Evolutionary conservation across 2,329 filamentous ascomycete species (phyloP).

Genomic region (Coccinonectria pachysandricola): DNA sequence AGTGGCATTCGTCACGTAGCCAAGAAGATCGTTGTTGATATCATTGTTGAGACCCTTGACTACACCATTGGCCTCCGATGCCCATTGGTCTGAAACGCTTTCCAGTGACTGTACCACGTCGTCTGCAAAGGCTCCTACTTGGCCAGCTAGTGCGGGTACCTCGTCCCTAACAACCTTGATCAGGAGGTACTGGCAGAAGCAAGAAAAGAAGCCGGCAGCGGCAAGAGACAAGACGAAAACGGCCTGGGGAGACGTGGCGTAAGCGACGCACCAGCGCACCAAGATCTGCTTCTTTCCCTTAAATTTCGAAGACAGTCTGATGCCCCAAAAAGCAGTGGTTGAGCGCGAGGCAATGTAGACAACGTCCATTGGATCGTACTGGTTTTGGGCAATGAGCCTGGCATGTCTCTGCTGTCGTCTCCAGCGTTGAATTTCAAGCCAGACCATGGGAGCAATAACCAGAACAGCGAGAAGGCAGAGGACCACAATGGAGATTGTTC

Average conservation of each 20-base stretch:
- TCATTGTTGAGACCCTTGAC: slow-evolving; percentile 61
- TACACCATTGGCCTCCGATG: slow-evolving; percentile 62
- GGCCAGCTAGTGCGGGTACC: slow-evolving; percentile 60
- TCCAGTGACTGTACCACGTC: slow-evolving; percentile 65
- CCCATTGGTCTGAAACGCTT: slow-evolving; percentile 67
- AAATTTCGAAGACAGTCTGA: slow-evolving; percentile 58
- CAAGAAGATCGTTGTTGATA: slow-evolving; percentile 77
- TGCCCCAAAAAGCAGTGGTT: slow-evolving; percentile 59
- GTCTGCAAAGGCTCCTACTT: slow-evolving; percentile 72
- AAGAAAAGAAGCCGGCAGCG: slow-evolving; percentile 70
- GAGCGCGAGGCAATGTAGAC: slow-evolving; percentile 81
- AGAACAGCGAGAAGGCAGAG: slow-evolving; percentile 61
- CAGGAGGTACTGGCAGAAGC: slow-evolving; percentile 73
- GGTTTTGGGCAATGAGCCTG: slow-evolving; percentile 51
- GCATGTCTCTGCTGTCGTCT: slow-evolving; percentile 61
- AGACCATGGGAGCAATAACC: slow-evolving; percentile 70
- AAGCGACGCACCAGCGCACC: slow-evolving; percentile 73
- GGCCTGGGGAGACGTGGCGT: slow-evolving; percentile 74
- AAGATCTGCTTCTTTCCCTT: slow-evolving; percentile 58
- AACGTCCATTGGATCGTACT: slow-evolving; percentile 74
- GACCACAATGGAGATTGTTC: slow-evolving; percentile 66
- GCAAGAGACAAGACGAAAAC: slow-evolving; percentile 81
- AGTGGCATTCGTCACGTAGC: slow-evolving; percentile 79
- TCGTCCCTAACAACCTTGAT: slow-evolving; percentile 62
- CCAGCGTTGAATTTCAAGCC: slow-evolving; percentile 69